Percentiles rank a stretch among this genome's conserved stretches.
phyloP scores from a whole-genome alignment of 805 yeast genomes.

The Geotrichum ghanense region DNA sequence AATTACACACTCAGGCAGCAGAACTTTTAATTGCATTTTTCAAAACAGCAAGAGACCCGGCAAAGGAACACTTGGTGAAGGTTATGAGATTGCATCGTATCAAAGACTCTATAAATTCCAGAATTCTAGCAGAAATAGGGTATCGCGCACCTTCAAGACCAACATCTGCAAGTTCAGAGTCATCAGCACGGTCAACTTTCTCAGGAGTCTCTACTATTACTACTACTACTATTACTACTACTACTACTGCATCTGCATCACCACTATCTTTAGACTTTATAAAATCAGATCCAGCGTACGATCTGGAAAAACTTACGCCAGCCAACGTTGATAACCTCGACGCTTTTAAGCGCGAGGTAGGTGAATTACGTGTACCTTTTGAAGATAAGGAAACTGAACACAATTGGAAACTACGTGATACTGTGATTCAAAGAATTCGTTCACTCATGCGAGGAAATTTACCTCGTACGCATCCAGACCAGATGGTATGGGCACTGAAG shows the following conservation, averaged over 20 bases:
- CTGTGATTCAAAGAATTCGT: constrained; percentile 44
- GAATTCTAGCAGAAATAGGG: constrained; percentile 24
- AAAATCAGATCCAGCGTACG: constrained; percentile 22
- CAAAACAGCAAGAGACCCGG: constrained; percentile 27
- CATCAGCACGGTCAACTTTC: constrained; percentile 7
- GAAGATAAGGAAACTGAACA: constrained; percentile 73
- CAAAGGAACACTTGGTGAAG: constrained; percentile 34
- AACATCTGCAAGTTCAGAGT: constrained; percentile 2
- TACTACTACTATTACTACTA: too few relatives aligned
- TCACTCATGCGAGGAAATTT: constrained; percentile 50
- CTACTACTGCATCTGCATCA: too few relatives aligned
- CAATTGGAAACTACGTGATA: constrained; percentile 75
- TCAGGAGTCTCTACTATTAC: not conserved
- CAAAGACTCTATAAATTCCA: constrained; percentile 15
- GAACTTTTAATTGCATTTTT: constrained; percentile 30
- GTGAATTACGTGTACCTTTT: constrained; percentile 31
- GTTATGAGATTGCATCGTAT: constrained; percentile 31
- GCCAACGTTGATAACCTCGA: constrained; percentile 22
- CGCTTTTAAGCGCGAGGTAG: constrained; percentile 22
- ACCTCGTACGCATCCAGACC: constrained; percentile 26
- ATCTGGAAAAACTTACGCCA: constrained; percentile 30
- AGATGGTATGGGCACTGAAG: constrained; percentile 28
- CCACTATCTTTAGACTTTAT: constrained; percentile 13
- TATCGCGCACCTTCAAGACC: constrained; percentile 12
- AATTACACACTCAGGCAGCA: constrained; percentile 18